Evolutionary conservation across 2,329 filamentous ascomycete genomes (phyloP).

Genomic region (Colletotrichum australisinense): DNA sequence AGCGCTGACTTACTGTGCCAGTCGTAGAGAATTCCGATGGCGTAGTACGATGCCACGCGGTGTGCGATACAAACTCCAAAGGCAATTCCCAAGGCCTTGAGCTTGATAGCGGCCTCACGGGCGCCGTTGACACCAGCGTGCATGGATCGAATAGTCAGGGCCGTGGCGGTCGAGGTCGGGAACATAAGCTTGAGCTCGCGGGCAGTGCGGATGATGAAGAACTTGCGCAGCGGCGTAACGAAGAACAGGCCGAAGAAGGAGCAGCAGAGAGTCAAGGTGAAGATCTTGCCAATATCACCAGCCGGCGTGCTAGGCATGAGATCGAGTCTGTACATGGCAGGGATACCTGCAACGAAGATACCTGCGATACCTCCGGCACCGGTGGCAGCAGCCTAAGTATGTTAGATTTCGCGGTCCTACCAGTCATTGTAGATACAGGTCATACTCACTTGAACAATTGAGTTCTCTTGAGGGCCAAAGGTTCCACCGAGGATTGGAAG

Average conservation of each 20-base stretch:
- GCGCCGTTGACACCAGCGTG: constrained; percentile 65
- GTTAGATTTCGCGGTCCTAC: neutral
- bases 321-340: constrained; percentile 68
- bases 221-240: constrained; percentile 72
- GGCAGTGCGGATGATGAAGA: constrained; percentile 75
- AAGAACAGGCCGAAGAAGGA: constrained; percentile 75
- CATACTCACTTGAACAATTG: neutral
- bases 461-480: constrained; percentile 71
- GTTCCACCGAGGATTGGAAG: constrained; percentile 63
- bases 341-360: constrained; percentile 69
- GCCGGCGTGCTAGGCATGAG: constrained; percentile 61
- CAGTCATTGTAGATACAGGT: fast-evolving
- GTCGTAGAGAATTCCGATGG: constrained; percentile 69
- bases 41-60: constrained; percentile 69
- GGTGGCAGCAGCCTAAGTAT: constrained; percentile 65
- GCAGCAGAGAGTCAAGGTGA: constrained; percentile 70
- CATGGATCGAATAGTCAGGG: constrained; percentile 72
- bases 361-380: constrained; percentile 68
- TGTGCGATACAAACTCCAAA: constrained; percentile 63
- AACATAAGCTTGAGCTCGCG: constrained; percentile 70
- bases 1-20: constrained; percentile 52
- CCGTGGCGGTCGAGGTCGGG: constrained; percentile 69
- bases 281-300: constrained; percentile 67
- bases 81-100: constrained; percentile 63
- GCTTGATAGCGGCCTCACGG: constrained; percentile 64